These are phyloP conservation scores for Penicillium coprophilum DNA, from an alignment of 495 filamentous ascomycete species.

Conservation along the genomic window DNA sequence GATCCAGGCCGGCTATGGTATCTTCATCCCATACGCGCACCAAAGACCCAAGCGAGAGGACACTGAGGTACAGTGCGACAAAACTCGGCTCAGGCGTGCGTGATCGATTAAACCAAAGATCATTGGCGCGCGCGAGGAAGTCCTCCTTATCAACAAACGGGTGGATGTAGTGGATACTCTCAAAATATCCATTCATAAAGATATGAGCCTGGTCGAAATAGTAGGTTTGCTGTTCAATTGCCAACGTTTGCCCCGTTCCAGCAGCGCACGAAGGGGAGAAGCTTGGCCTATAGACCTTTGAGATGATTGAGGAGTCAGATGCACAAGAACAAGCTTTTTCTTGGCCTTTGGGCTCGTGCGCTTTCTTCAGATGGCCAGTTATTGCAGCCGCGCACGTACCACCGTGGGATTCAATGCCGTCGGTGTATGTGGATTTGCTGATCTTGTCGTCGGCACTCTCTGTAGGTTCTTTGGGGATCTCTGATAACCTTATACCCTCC, in stretches of 20 bases:
- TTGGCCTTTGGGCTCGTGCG: slow-evolving; percentile 24
- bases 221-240: slow-evolving; percentile 35
- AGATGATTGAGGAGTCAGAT: slow-evolving; percentile 35
- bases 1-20: slow-evolving; percentile 34
- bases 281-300: slow-evolving; percentile 40
- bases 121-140: slow-evolving; percentile 37
- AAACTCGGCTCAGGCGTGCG: slow-evolving; percentile 39
- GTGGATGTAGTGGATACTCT: slow-evolving; percentile 45
- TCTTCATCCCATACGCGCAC: slow-evolving; percentile 43
- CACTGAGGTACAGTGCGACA: slow-evolving; percentile 41
- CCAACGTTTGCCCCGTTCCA: slow-evolving; percentile 24
- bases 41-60: slow-evolving; percentile 40
- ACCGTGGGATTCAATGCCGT: slow-evolving; percentile 43
- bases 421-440: slow-evolving; percentile 40
- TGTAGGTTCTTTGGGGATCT: slow-evolving; percentile 26
- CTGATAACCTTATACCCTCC: slow-evolving; percentile 19
- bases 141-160: slow-evolving; percentile 45
- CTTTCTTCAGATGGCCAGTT: slow-evolving; percentile 36
- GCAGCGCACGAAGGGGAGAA: slow-evolving; percentile 36
- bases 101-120: slow-evolving; percentile 37
- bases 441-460: slow-evolving; percentile 37
- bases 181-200: slow-evolving; percentile 47
- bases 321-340: slow-evolving; percentile 17
- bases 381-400: slow-evolving; percentile 41
- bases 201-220: slow-evolving; percentile 44